Evolutionary conservation across 2,329 filamentous ascomycete species (phyloP).

Genomic region (Hymenoscyphus repandus): DNA sequence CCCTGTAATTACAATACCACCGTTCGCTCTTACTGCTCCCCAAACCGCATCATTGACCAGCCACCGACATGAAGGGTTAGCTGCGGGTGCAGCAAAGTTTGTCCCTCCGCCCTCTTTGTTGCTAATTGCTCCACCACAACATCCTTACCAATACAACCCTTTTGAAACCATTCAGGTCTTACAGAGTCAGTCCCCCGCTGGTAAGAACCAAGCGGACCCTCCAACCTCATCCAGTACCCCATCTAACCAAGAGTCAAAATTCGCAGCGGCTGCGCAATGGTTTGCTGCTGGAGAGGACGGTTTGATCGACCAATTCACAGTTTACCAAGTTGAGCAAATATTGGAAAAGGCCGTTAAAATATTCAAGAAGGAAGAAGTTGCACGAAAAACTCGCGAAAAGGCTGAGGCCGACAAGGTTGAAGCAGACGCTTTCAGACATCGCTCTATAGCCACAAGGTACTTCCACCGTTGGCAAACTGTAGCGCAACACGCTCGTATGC

Average conservation of each 20-base stretch:
- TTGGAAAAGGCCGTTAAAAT: slow-evolving; percentile 14
- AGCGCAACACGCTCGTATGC: slow-evolving; percentile 21
- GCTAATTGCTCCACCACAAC: too few relatives aligned
- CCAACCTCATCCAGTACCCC: not conserved
- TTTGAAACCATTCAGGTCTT: too few relatives aligned
- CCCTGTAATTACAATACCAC: too few relatives aligned
- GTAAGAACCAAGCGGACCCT: not conserved
- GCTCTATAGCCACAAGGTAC: slow-evolving; percentile 28
- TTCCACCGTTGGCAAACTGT: slow-evolving; percentile 25
- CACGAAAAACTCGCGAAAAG: slow-evolving; percentile 17
- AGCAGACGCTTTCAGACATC: slow-evolving; percentile 24
- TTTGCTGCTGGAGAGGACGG: slow-evolving; percentile 26
- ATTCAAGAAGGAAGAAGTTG: slow-evolving; percentile 20
- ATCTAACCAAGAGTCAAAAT: slow-evolving; percentile 3
- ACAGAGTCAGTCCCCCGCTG: too few relatives aligned
- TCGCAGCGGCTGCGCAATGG: slow-evolving; percentile 25
- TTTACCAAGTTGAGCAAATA: slow-evolving; percentile 19
- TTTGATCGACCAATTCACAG: slow-evolving; percentile 30
- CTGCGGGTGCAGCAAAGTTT: too few relatives aligned
- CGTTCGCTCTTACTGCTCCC: too few relatives aligned
- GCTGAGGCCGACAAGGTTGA: slow-evolving; percentile 13
- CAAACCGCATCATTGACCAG: too few relatives aligned
- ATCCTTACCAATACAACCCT: too few relatives aligned
- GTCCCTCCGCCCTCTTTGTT: too few relatives aligned
- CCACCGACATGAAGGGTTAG: too few relatives aligned